Percentiles rank a stretch among this genome's conserved stretches.
These are phyloP conservation scores for Coemansia sp. DNA, from an alignment of 192 early-diverging fungal species.

Conservation along the genomic window DNA sequence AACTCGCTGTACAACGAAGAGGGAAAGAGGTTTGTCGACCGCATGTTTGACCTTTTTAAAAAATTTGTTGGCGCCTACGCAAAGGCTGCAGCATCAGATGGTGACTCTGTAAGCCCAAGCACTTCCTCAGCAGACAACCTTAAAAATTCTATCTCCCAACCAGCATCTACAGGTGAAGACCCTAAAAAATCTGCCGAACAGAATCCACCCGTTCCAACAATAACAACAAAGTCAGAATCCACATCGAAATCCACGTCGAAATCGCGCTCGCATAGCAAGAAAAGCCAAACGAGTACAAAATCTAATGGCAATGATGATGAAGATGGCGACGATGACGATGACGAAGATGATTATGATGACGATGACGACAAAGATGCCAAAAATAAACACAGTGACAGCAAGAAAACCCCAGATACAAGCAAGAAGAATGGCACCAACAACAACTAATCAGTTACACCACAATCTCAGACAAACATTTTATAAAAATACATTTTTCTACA, in stretches of 20 bases:
- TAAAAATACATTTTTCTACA: too few species aligned
- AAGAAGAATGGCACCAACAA: not conserved
- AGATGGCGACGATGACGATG: slow-evolving; percentile 16
- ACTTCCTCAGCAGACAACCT: not conserved
- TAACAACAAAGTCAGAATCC: not conserved
- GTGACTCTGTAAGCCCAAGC: not conserved
- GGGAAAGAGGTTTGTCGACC: slow-evolving; percentile 20
- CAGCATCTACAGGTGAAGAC: not conserved
- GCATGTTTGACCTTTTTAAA: slow-evolving; percentile 34
- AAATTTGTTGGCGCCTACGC: slow-evolving; percentile 30
- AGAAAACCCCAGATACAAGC: not conserved
- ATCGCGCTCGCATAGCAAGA: not conserved
- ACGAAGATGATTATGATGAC: slow-evolving; percentile 13
- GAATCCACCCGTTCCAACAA: not conserved
- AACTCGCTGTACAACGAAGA: slow-evolving; percentile 20
- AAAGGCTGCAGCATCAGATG: slow-evolving; percentile 24
- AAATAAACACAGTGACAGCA: not conserved
- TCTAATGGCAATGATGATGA: slow-evolving; percentile 18
- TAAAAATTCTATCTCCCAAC: not conserved
- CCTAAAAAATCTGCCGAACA: slow-evolving; percentile 2
- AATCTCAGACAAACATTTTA: not conserved
- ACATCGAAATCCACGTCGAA: too few species aligned
- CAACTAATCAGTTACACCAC: not conserved
- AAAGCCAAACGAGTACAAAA: not conserved
- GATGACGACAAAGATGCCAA: not conserved